phyloP scores from a whole-genome alignment of 768 basidiomycete genomes.

The Suillus bovinus region DNA sequence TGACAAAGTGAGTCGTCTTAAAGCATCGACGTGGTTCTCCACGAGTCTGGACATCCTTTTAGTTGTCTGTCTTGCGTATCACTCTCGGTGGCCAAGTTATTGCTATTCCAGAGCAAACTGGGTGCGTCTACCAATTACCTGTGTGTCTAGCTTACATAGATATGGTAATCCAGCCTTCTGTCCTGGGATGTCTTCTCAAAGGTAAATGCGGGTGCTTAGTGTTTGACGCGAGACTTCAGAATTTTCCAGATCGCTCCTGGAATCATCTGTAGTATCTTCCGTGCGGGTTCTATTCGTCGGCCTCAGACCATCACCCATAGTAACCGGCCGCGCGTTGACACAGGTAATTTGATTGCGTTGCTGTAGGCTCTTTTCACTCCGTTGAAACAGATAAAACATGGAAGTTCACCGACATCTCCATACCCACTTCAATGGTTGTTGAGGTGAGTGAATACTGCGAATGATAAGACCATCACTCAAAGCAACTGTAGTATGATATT shows the following conservation, averaged over 20 bases:
- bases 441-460: constrained; percentile 16
- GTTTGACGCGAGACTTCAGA: constrained; percentile 18
- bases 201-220: constrained; percentile 13
- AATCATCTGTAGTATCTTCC: constrained; percentile 46
- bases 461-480: background rate
- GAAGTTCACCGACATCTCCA: constrained; percentile 10
- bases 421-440: constrained; percentile 21
- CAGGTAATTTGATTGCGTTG: background rate
- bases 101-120: constrained; percentile 18
- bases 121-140: constrained; percentile 13
- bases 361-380: background rate
- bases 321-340: constrained; percentile 13
- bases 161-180: constrained; percentile 29
- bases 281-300: constrained; percentile 37
- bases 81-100: constrained; percentile 13
- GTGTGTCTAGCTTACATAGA: constrained; percentile 5
- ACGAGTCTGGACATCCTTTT: constrained; percentile 1
- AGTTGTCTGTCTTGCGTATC: constrained; percentile 12
- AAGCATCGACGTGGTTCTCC: no score
- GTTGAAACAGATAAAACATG: constrained; percentile 3
- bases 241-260: constrained; percentile 41
- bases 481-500: background rate
- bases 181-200: constrained; percentile 26
- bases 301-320: constrained; percentile 6
- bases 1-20: constrained; percentile 35